Percentiles rank a stretch among this genome's conserved stretches.
Evolutionary conservation across 2,329 filamentous ascomycete genomes (phyloP).

Genomic region (Eurotiales sp.): DNA sequence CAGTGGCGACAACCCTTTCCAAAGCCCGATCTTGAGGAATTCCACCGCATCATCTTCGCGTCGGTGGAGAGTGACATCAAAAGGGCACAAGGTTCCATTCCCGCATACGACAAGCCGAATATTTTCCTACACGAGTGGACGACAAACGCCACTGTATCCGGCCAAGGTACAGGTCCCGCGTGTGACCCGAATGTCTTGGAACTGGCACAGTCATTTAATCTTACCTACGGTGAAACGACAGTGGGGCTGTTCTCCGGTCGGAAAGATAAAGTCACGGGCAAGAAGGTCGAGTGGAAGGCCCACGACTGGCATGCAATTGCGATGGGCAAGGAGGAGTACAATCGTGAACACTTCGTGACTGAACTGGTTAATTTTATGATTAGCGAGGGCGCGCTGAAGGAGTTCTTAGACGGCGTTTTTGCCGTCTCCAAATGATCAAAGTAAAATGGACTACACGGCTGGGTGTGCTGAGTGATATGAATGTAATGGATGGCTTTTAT

Average conservation of each 20-base stretch:
- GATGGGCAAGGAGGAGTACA: background rate
- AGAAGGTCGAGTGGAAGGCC: background rate
- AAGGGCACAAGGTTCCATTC: too few relatives aligned
- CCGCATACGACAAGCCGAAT: constrained; percentile 4
- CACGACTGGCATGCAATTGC: constrained; percentile 3
- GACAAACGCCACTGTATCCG: background rate
- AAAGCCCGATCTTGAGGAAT: too few relatives aligned
- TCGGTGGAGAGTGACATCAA: constrained; percentile 5
- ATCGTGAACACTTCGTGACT: too few relatives aligned
- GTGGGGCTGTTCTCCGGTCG: background rate
- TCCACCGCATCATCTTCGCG: constrained; percentile 1
- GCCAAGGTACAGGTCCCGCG: background rate
- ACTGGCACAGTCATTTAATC: background rate
- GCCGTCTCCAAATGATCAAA: too few relatives aligned
- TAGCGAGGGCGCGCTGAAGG: too few relatives aligned
- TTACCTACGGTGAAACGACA: background rate
- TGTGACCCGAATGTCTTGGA: background rate
- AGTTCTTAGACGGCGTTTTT: too few relatives aligned
- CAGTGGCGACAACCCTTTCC: too few relatives aligned
- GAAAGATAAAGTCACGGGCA: background rate
- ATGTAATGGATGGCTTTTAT: too few relatives aligned
- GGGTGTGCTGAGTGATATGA: too few relatives aligned
- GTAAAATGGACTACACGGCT: too few relatives aligned
- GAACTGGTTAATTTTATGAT: too few relatives aligned
- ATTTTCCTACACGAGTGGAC: background rate